These are phyloP conservation scores for Lophiostoma macrostomum DNA, from an alignment of 495 filamentous ascomycete species.

Conservation along the genomic window DNA sequence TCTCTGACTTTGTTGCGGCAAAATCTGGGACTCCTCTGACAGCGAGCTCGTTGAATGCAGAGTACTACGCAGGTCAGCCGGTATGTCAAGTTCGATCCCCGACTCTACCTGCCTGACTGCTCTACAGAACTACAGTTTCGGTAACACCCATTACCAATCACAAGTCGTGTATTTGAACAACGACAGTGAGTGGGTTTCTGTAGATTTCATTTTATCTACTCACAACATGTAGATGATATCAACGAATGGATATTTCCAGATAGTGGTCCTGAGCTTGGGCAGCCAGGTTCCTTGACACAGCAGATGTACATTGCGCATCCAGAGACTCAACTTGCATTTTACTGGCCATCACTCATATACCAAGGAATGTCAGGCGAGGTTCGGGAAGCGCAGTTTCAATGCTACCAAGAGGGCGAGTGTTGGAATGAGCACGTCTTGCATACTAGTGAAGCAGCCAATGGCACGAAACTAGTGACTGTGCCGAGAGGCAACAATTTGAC, in stretches of 20 bases:
- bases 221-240: constrained; percentile 5
- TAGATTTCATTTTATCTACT: not conserved
- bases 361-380: constrained; percentile 15
- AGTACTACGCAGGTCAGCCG: constrained; percentile 11
- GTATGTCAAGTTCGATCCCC: not conserved
- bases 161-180: constrained; percentile 6
- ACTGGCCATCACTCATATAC: constrained; percentile 19
- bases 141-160: constrained; percentile 8
- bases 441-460: constrained; percentile 9
- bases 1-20: constrained; percentile 6
- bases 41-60: constrained; percentile 6
- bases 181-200: not conserved
- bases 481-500: constrained; percentile 15
- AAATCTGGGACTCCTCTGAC: constrained; percentile 10
- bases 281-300: constrained; percentile 10
- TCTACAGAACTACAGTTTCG: constrained; percentile 15
- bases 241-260: constrained; percentile 22
- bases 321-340: constrained; percentile 8
- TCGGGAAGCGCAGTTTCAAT: constrained; percentile 9
- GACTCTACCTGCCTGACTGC: not conserved
- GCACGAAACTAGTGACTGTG: constrained; percentile 1
- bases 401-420: constrained; percentile 8
- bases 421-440: constrained; percentile 13
- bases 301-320: constrained; percentile 17
- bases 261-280: constrained; percentile 5